These are phyloP conservation scores for Prinsepia uniflora DNA, from an alignment of 306 rosid genomes.

Conservation along the genomic window DNA sequence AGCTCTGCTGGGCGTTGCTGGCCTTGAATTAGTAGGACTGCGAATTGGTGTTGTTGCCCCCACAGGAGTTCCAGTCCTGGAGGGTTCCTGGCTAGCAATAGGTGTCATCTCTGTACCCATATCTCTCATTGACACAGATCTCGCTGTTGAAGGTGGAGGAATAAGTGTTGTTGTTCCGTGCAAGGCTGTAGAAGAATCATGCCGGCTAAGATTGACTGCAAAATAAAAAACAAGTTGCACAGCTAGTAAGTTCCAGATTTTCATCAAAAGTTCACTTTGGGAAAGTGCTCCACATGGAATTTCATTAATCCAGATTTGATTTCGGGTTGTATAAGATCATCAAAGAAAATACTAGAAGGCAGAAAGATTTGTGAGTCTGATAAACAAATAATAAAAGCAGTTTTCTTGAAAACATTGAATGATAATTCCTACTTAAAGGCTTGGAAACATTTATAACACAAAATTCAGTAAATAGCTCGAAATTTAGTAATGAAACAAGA, in stretches of 20 bases:
- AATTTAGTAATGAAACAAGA: constrained; percentile 10
- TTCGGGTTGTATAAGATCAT: neutral
- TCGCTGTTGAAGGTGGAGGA: constrained; percentile 89
- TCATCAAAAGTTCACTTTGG: neutral
- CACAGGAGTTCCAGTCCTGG: constrained; percentile 92
- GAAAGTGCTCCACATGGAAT: neutral
- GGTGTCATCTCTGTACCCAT: constrained; percentile 99
- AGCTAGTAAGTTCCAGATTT: constrained; percentile 9
- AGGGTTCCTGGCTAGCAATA: constrained; percentile 96
- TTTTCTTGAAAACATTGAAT: neutral
- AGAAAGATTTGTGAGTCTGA: neutral
- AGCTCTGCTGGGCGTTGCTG: constrained; percentile 76
- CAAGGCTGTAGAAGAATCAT: constrained; percentile 61
- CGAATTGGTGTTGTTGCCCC: constrained; percentile 89
- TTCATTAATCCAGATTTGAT: neutral
- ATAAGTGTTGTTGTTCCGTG: constrained; percentile 73
- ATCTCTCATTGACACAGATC: constrained; percentile 97
- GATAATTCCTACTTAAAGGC: neutral
- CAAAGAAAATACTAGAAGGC: neutral
- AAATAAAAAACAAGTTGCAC: constrained; percentile 19
- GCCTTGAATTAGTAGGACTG: constrained; percentile 80
- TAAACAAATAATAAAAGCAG: neutral
- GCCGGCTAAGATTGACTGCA: constrained; percentile 77
- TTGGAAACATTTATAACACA: too few relatives aligned
- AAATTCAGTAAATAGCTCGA: neutral